These are phyloP conservation scores for Ophiostoma triangulosporum DNA, from an alignment of 2,329 filamentous ascomycete species.

Conservation along the genomic window DNA sequence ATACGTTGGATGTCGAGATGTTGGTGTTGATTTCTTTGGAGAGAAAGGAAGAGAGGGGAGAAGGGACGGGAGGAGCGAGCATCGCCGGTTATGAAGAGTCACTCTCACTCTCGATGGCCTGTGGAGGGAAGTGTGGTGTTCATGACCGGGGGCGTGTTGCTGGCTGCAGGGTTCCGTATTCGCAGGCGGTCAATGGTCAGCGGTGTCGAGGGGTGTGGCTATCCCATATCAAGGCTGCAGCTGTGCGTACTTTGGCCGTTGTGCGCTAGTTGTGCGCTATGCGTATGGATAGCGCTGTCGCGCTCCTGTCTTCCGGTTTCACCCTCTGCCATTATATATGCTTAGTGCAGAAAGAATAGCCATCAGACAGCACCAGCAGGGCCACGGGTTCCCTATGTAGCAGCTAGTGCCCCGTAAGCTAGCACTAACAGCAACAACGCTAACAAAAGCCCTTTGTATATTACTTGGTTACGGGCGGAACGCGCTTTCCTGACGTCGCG, in stretches of 20 bases:
- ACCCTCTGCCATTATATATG: background rate
- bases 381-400: background rate
- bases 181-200: background rate
- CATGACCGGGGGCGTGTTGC: background rate
- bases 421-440: background rate
- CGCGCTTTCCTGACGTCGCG: background rate
- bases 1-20: constrained; percentile 28
- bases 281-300: no score
- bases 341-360: background rate
- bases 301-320: constrained; percentile 1
- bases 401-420: background rate
- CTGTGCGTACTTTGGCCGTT: background rate
- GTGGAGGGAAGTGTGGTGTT: background rate
- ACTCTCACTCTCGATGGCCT: background rate
- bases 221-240: background rate
- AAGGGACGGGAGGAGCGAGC: constrained; percentile 17
- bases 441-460: background rate
- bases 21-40: constrained; percentile 36
- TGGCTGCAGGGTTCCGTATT: background rate
- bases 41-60: constrained; percentile 21
- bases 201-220: background rate
- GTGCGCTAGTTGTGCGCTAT: no score
- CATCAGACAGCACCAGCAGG: background rate
- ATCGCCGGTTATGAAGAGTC: constrained; percentile 17
- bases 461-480: no score